phyloP scores from a whole-genome alignment of 192 early-diverging fungal species.

The Entophlyctis luteolus region DNA sequence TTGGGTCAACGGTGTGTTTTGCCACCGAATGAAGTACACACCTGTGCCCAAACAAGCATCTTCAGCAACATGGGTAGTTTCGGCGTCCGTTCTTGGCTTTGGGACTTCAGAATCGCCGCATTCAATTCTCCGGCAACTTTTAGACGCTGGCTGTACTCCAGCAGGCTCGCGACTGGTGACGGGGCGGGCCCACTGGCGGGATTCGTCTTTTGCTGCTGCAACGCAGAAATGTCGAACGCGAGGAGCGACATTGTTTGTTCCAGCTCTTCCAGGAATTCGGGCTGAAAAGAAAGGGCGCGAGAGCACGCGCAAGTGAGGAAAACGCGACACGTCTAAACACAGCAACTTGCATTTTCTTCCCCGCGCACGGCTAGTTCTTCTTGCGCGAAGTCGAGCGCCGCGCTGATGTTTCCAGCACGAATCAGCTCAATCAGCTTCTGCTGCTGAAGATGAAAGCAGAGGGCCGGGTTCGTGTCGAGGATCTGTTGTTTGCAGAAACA shows the following conservation, averaged over 20 bases:
- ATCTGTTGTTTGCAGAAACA: too few relatives aligned
- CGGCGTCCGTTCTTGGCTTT: conserved; percentile 90
- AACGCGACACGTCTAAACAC: neutral
- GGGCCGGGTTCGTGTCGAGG: conserved; percentile 85
- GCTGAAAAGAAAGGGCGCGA: conserved; percentile 36
- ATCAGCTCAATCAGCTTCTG: conserved; percentile 96
- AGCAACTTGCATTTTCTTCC: conserved; percentile 75
- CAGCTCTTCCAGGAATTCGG: conserved; percentile 91
- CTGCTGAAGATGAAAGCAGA: conserved; percentile 96
- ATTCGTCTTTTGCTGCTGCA: too few relatives aligned
- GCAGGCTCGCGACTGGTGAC: conserved; percentile 80
- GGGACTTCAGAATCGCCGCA: conserved; percentile 81
- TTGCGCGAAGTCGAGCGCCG: conserved; percentile 92
- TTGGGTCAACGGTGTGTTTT: neutral
- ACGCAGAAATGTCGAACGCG: conserved; percentile 73
- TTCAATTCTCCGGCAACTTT: conserved; percentile 93
- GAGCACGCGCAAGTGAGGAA: neutral
- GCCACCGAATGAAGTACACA: conserved; percentile 3
- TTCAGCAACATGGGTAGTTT: conserved; percentile 86
- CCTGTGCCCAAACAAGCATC: conserved; percentile 92
- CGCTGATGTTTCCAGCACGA: conserved; percentile 68
- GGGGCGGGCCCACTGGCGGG: conserved; percentile 27
- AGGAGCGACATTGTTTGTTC: conserved; percentile 95
- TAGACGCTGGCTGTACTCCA: conserved; percentile 86
- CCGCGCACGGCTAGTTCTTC: conserved; percentile 97